Evolutionary conservation across 805 yeast genomes (phyloP).

Genomic region (Hyphopichia homilentoma): DNA sequence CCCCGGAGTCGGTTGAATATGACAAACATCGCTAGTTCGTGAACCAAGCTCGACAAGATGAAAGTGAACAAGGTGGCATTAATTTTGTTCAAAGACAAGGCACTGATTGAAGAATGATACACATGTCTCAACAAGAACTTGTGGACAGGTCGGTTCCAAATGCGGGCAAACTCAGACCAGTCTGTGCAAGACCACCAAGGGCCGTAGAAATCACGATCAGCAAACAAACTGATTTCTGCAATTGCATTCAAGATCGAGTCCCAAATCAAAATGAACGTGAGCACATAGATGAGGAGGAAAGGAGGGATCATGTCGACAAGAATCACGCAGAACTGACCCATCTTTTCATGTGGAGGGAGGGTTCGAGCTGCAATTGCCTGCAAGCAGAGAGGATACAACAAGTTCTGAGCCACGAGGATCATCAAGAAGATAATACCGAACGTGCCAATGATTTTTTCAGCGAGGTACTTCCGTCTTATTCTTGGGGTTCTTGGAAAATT

Average conservation of each 20-base stretch:
- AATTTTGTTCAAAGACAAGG: conserved; percentile 58
- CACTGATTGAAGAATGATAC: conserved; percentile 83
- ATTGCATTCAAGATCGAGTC: conserved; percentile 86
- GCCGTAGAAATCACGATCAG: conserved; percentile 89
- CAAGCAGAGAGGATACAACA: conserved; percentile 69
- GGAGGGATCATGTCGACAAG: conserved; percentile 76
- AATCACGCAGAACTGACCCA: conserved; percentile 51
- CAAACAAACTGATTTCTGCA: conserved; percentile 84
- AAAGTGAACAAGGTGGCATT: conserved; percentile 79
- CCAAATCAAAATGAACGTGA: conserved; percentile 90
- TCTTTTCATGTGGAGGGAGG: conserved; percentile 43
- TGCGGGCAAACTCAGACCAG: conserved; percentile 90
- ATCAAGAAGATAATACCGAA: conserved; percentile 84
- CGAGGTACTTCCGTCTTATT: conserved; percentile 67
- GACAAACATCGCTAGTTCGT: conserved; percentile 90
- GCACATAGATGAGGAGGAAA: conserved; percentile 67
- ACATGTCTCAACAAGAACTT: conserved; percentile 87
- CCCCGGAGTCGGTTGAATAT: conserved; percentile 78
- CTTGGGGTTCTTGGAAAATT: conserved; percentile 72
- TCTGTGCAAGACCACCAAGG: conserved; percentile 97
- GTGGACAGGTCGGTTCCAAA: conserved; percentile 96
- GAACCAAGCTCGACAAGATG: conserved; percentile 74
- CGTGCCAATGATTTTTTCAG: conserved; percentile 69
- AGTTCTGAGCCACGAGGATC: conserved; percentile 74
- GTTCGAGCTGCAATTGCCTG: conserved; percentile 52